Base-by-base conservation (phyloP, 2,329 filamentous ascomycete species). In the Dactylonectria macrodidyma region DNA sequence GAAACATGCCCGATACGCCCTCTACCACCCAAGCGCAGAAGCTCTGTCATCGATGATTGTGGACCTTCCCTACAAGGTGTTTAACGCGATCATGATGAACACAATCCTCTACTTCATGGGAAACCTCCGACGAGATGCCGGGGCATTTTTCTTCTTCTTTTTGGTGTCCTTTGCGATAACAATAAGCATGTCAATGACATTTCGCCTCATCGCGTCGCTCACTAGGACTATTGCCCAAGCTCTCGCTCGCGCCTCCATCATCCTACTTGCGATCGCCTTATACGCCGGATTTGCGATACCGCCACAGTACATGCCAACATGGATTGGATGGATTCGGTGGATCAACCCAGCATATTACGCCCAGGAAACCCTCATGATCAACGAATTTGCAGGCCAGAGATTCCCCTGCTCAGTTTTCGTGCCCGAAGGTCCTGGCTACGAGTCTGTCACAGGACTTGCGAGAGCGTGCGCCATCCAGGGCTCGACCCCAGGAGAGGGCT, bases 31-130 rank as follows among this genome's bases (percentile, higher is more conserved):
- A 2, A 69, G 67, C 3, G 70, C 74, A 0, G 71, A 77, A 5
- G 72, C 75, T 0, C 34, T 72, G 2, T 62, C 69, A 0, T 59
- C 58, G n/a, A 63, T 63, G 19, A 56, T 71, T 3, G 47, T 56
- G 12, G 69, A 71, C 6, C 30, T 71, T 8, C 69, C 69, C 2
- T 66, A 62, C 50, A 71, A 71, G 60, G 58, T 67, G 0, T 61
- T 68, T 44, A 69, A 69, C 10, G 55, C 52, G 1, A 59, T 87
- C 2, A 78, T 92, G 54, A 66, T 71, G 14, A 71, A 71, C 19
- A 12, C 48, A 2, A 66, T 87, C 2, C 78, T 92, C 0, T 92
- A 92, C 79, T 92, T 92, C 77, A 87, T 92, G 87, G 87, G 88
- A 1, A 87, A 90, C 67, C 82, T 92, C 9, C 84, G 88, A 59